Evolutionary conservation across 2,329 filamentous ascomycete species (phyloP), one percentile per base, ranked within the genome.

Genomic region (Alternaria sp.): DNA sequence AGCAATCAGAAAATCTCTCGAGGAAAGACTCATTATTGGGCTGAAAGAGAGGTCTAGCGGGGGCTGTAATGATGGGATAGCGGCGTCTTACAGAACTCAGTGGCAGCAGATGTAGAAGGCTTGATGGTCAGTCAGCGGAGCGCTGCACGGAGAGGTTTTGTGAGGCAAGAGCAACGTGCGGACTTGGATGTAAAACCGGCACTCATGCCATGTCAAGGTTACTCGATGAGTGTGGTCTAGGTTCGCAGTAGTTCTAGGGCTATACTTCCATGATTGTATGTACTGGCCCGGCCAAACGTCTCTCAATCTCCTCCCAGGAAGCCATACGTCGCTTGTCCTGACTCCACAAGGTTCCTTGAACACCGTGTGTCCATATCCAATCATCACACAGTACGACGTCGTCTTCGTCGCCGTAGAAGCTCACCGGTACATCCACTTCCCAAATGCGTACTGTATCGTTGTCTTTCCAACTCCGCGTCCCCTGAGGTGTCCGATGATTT

Each of bases 371-470:
- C 73, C 73, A 74, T 1, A 75, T 69, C 68, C 67, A 75, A 14
- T 50, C 46, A 25, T 74, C 68, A 40, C 71, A 72, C 10, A 75
- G 49, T 1, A 68, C 44, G 9, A 71, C 30, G 8, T 71, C 65
- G 27, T 72, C 66, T 1, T 73, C 71, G 43, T 75, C 73, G 6
- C 72, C 70, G 43, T 75, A 74, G 49, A 71, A 76, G 41, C 66
- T 69, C 9, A 57, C 71, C 7, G 74, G 70, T 4, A 75, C 70
- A 54, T 76, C 71, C 6, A 63, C 59, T 51, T 76, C 73, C 70
- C 69, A 75, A 5, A 75, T 59, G 3, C 38, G 67, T 2, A 75
- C 70, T 8, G 12, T 46, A 34, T 76, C 73, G 7, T 64, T 57
- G 0, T 61, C 57, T 1, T 55, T 60, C 72, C 72, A 75, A 7